Conservation (phyloP, 2,329 filamentous ascomycete species). For the Nemania sp. region DNA sequence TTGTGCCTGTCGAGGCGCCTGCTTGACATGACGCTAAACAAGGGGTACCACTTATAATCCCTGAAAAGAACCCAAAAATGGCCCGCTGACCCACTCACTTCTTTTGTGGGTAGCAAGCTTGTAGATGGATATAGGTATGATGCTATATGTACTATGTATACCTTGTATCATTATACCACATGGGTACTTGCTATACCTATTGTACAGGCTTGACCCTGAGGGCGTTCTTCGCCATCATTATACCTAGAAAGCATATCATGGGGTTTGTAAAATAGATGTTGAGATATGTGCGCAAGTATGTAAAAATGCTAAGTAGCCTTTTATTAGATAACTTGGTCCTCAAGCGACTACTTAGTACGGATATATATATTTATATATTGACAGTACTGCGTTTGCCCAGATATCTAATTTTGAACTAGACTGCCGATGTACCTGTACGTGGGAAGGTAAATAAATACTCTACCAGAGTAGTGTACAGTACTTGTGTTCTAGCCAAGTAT, state of each 20-base stretch:
- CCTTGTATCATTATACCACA: constrained; percentile 7
- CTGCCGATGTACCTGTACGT: neutral
- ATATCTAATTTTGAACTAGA: constrained; percentile 1
- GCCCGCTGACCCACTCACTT: constrained; percentile 29
- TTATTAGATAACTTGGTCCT: neutral
- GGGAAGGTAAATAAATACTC: neutral
- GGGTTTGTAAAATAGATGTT: neutral
- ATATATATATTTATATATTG: too few relatives aligned
- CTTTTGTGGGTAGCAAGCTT: constrained; percentile 17
- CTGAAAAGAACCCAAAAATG: constrained; percentile 39
- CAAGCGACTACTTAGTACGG: too few relatives aligned
- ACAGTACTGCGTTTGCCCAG: neutral
- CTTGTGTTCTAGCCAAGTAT: neutral
- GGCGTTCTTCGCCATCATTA: constrained; percentile 10
- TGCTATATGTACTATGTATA: neutral
- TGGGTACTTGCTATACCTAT: neutral
- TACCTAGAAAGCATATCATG: neutral
- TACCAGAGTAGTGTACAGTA: neutral
- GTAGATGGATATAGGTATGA: constrained; percentile 1
- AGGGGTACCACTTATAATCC: constrained; percentile 37
- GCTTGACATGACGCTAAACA: constrained; percentile 44
- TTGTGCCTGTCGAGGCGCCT: constrained; percentile 35
- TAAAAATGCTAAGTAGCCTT: neutral
- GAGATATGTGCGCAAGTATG: neutral
- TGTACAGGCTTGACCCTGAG: constrained; percentile 9